Evolutionary conservation across 1,139 yeast species (phyloP), one percentile per base, ranked within the genome.

Genomic region (Saccharomyces hybrid): DNA sequence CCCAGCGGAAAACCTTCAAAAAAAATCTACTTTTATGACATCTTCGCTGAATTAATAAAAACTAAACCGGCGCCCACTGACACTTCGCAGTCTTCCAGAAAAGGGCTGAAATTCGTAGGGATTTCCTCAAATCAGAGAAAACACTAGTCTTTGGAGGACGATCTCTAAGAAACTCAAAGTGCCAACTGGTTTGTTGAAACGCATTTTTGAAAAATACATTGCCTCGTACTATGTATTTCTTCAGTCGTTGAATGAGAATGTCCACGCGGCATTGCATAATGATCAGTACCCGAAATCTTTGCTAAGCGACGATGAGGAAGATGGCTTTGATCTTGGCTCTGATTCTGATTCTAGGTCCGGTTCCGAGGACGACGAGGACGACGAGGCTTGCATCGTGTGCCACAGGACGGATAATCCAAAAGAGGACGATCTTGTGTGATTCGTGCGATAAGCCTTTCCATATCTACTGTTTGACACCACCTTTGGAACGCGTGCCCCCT

Each of bases 391-490:
- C 61, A 67, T 76, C 47, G 64, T 82, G 2, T 86, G 95, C 65
- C 77, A 79, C 4, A 69, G 70, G 14, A 74, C 75, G 56, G 77
- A 78, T 52, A 72, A 77, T 21, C 85, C 86, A 0, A 71, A 71
- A 74, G 1, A 70, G 74, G 19, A 81, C 84, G 3, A 70, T 86
- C 26, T 68, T 82, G 6, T 88, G 96, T 67, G 89, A 84, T 59
- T 85, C 86, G 46, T 90, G 97, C 67, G 83, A 84, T 57, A 78
- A 78, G 52, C 78, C 81, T 0, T 88, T 73, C 68, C 97, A 90
- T 67, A 75, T 76, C 70, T 69, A 73, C 48, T 88, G 96, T 64
- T 71, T 88, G 11, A 71, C 73, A 1, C 82, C 86, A 0, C 82
- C 82, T 1, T 63, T 84, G 29, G 65, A 51, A 7, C 16, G 38